Evolutionary conservation across 2,329 filamentous ascomycete genomes (phyloP), one percentile per base, ranked within the genome.

Genomic region (Pseudogymnoascus sp.): DNA sequence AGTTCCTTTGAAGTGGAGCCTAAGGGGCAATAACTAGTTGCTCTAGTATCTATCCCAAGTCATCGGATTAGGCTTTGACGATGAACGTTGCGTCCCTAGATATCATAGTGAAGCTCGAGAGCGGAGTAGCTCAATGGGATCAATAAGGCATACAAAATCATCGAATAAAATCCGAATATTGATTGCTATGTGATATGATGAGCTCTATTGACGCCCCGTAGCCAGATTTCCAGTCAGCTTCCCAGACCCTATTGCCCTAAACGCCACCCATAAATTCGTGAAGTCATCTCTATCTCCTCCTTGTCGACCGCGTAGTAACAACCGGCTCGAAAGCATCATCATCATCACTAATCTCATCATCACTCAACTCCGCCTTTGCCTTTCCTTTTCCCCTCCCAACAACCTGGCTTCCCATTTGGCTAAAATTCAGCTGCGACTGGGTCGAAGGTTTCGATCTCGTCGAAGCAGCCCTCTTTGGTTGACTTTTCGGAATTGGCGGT

Each of bases 321-420:
- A 54, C 47, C 16, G 47, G 47, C 70, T 86, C 82, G 70, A 87
- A 87, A 0, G 78, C 78, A 70, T 84, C 81, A 43, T 85, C 82
- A 61, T 73, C 72, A 61, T 84, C 82, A 0, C 80, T 83, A 47
- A 87, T 85, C 70, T 86, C 84, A 68, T 87, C 84, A 62, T 86
- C 83, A 63, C 84, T 87, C 60, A 86, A 80, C 67, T 86, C 82
- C 14, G 82, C 68, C n/a, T 77, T 75, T 37, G 78, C 75, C 34
- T 65, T 58, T n/a, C 65, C 61, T 35, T 66, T 66, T 39, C 67
- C 70, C 22, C 66, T 60, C 64, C 80, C 77, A 30, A 76, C 74
- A n/a, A 72, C 69, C 6, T 73, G 70, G 2, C 34, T 38, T 12
- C 34, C 34, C 32, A 39, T 74, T 71, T 63, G 72, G 70, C 65